Evolutionary conservation across 2,329 filamentous ascomycete genomes (phyloP).

Genomic region (Xylariaceae sp.): DNA sequence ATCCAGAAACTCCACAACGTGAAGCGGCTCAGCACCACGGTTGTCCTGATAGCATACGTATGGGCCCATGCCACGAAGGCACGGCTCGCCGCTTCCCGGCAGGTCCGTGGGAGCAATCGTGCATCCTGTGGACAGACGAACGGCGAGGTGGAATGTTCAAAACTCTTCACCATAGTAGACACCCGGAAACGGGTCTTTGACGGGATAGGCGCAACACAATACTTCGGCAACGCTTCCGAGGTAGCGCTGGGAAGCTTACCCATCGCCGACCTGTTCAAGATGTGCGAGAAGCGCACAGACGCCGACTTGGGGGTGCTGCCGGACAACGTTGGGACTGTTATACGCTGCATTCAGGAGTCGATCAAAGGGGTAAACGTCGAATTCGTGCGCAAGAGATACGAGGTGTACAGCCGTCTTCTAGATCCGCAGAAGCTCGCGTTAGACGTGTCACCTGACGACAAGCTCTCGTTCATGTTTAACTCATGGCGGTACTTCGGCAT

Average conservation of each 20-base stretch:
- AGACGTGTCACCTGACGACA: neutral
- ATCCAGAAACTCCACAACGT: neutral
- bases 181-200: conserved; percentile 2
- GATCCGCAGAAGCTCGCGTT: conserved; percentile 1
- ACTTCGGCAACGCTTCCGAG: conserved; percentile 11
- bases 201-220: neutral
- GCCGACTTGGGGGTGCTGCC: neutral
- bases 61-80: conserved; percentile 11
- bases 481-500: conserved; percentile 11
- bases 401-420: neutral
- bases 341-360: conserved; percentile 1
- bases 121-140: neutral
- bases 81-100: neutral
- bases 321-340: neutral
- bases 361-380: conserved; percentile 1
- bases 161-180: conserved; percentile 8
- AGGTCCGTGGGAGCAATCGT: neutral
- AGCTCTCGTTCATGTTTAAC: conserved; percentile 4
- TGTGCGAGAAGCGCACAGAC: neutral
- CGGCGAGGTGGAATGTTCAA: neutral
- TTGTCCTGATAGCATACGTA: neutral
- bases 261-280: neutral
- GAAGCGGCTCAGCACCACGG: neutral
- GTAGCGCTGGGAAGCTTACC: neutral
- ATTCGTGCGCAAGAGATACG: conserved; percentile 2